These are phyloP conservation scores for Teratosphaeria gauchensis DNA, from an alignment of 2,329 filamentous ascomycete genomes.

Conservation along the genomic window DNA sequence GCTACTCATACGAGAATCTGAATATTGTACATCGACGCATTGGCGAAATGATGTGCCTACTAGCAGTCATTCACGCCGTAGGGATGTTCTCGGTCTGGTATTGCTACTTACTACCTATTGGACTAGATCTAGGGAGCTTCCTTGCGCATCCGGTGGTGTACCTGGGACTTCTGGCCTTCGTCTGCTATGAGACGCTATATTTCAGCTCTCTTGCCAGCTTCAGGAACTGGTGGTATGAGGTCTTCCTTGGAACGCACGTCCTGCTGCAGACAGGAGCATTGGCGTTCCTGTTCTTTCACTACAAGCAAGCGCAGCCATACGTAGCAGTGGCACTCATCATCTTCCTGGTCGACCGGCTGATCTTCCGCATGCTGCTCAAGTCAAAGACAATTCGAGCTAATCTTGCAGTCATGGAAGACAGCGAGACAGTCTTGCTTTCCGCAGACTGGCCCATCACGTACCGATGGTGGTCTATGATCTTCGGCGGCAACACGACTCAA, in stretches of 20 bases:
- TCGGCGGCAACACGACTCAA: conserved; percentile 18
- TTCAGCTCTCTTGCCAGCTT: conserved; percentile 53
- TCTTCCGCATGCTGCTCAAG: conserved; percentile 49
- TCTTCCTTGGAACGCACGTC: conserved; percentile 52
- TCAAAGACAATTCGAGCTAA: conserved; percentile 40
- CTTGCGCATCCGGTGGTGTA: conserved; percentile 44
- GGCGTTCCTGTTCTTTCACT: conserved; percentile 51
- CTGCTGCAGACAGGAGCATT: conserved; percentile 47
- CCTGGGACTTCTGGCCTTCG: conserved; percentile 46
- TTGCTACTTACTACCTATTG: conserved; percentile 35
- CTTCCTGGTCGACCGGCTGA: conserved; percentile 48
- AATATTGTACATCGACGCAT: conserved; percentile 57
- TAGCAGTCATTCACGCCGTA: conserved; percentile 46
- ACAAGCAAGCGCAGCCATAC: conserved; percentile 43
- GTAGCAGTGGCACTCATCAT: conserved; percentile 45
- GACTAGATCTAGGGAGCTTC: conserved; percentile 39
- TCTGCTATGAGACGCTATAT: conserved; percentile 52
- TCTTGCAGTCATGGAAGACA: conserved; percentile 46
- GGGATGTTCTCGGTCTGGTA: conserved; percentile 50
- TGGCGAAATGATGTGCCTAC: conserved; percentile 52
- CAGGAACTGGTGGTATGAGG: conserved; percentile 51
- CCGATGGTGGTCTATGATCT: conserved; percentile 3
- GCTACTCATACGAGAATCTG: conserved; percentile 55
- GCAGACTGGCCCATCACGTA: conserved; percentile 32
- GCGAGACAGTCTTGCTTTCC: conserved; percentile 44